Base-by-base conservation (phyloP, 441 rosid genomes). In the Caryocar brasiliense region DNA sequence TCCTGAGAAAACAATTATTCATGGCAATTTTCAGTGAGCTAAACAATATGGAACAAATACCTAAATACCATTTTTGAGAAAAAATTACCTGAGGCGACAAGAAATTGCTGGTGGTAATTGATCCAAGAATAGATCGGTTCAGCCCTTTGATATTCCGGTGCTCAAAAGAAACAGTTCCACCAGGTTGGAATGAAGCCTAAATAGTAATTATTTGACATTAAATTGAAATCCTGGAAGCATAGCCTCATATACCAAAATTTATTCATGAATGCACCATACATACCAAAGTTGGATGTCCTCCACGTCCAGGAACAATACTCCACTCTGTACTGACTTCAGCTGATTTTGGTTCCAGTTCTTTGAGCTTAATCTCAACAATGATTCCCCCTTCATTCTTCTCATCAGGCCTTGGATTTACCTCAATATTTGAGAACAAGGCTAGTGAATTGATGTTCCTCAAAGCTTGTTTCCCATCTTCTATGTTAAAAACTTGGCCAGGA, bases 271-370 rank as follows among this genome's bases (percentile, higher is more conserved):
- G 19, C 6, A 54, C 10, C n/a, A 60, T 35, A 37, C 47, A 64
- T 78, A 92, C 98, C 76, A 92, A 56, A 6, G 95, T 77, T 33
- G 98, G 96, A 40, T 86, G 84, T 46, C 98, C 95, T 71, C 98
- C 95, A 23, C 82, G 95, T 27, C 96, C 95, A 53, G 98, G 96
- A 60, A 87, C 94, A 59, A 92, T 84, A 67, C 91, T 92, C 98
- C 95, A 92, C 54, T 92, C 98, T 0, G 96, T 80, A 62, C 95
- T 85, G 58, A 87, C 95, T 83, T 92, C 98, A 66, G 98, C 98
- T 24, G 96, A 89, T 65, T 85, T 92, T 58, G 83, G 89, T 52
- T 85, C 98, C 18, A 87, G 72, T 67, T 87, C 98, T 66, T 92
- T 87, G 33, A 92, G 91, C 68, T 87, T 92, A 54, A 92, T 85